Conservation (phyloP, 805 yeast genomes). For the Wickerhamiella qilinensis region DNA sequence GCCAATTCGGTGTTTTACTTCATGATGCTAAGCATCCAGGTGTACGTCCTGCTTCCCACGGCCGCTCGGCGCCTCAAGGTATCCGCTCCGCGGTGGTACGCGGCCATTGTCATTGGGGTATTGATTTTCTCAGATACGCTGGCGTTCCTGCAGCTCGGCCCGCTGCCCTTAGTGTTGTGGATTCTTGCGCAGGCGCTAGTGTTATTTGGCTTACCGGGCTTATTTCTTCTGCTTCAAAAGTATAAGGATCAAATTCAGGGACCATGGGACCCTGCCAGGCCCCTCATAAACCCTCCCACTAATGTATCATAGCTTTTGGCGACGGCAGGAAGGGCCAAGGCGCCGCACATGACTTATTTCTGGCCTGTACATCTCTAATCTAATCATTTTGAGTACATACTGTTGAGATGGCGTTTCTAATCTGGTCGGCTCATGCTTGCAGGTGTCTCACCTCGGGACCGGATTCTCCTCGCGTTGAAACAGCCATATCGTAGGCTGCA, state of each 20-base stretch:
- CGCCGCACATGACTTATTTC: no score
- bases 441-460: no score
- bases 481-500: no score
- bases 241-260: slow-evolving; percentile 78
- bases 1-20: slow-evolving; percentile 72
- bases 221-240: slow-evolving; percentile 54
- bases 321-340: no score
- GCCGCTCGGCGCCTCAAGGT: slow-evolving; percentile 45
- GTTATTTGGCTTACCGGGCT: slow-evolving; percentile 44
- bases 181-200: slow-evolving; percentile 31
- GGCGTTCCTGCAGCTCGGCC: slow-evolving; percentile 18
- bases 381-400: no score
- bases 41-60: slow-evolving; percentile 56
- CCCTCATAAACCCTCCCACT: slow-evolving; percentile 40
- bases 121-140: slow-evolving; percentile 11
- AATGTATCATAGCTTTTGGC: no score
- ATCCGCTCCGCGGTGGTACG: slow-evolving; percentile 16
- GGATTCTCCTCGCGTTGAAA: no score
- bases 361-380: no score
- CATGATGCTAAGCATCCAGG: slow-evolving; percentile 53
- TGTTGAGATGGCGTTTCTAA: no score
- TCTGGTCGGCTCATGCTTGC: no score
- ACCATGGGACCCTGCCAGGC: slow-evolving; percentile 85
- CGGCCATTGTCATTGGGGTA: slow-evolving; percentile 14
- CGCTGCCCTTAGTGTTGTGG: slow-evolving; percentile 34